These are phyloP conservation scores for Neoscytalidium dimidiatum DNA, from an alignment of 2,329 filamentous ascomycete species.

Conservation along the genomic window DNA sequence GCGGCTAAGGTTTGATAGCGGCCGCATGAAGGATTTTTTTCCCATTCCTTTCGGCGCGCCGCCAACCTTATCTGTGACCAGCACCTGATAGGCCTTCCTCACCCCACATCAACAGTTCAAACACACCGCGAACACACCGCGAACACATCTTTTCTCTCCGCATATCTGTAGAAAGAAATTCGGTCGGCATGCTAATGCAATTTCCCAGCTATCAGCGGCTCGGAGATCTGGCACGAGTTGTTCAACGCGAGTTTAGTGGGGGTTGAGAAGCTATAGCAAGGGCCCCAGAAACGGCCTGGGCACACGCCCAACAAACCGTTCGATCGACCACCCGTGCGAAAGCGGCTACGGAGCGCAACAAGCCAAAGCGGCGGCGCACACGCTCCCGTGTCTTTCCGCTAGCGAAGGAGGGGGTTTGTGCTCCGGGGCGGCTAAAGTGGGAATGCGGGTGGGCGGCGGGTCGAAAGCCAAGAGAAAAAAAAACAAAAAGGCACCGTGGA, in stretches of 20 bases:
- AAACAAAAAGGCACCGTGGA: no score
- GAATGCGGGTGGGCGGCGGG: not conserved
- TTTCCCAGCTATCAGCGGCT: not conserved
- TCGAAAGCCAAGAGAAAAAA: not conserved
- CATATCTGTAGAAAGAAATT: not conserved
- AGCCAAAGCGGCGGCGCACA: slow-evolving; percentile 2
- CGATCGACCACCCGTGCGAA: not conserved
- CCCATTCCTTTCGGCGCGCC: not conserved
- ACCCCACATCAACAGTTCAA: no score
- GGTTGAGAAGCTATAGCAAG: not conserved
- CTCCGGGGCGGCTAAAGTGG: slow-evolving; percentile 8
- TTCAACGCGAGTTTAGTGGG: not conserved
- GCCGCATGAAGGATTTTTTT: not conserved
- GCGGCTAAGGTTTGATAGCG: not conserved
- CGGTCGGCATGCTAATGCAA: not conserved
- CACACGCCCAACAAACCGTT: slow-evolving; percentile 1
- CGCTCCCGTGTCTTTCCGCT: slow-evolving; percentile 7
- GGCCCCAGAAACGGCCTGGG: not conserved
- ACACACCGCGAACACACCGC: no score
- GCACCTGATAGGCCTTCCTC: not conserved
- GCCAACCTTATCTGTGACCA: slow-evolving; percentile 6
- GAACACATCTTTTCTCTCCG: not conserved
- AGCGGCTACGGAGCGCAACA: not conserved
- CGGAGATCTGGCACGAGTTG: no score
- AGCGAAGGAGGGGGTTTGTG: not conserved